Conservation (phyloP, 805 yeast genomes). For the Pichia occidentalis region DNA sequence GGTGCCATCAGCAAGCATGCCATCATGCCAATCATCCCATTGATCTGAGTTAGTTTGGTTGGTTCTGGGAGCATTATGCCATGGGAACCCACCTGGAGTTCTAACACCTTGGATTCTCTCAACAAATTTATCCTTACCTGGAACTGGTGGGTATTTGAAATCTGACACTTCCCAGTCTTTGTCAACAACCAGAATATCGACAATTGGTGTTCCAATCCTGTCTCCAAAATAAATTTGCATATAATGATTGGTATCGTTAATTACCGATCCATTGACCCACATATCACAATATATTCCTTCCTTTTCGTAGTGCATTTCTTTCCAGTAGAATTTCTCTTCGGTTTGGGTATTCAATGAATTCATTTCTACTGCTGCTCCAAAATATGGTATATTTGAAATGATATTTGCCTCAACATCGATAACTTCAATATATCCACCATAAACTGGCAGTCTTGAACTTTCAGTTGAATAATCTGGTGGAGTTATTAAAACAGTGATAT, state of each 20-base stretch:
- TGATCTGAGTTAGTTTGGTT: slow-evolving; percentile 1
- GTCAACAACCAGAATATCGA: slow-evolving; percentile 8
- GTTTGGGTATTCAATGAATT: slow-evolving; percentile 4
- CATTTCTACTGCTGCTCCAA: slow-evolving; percentile 6
- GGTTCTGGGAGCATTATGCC: slow-evolving; percentile 5
- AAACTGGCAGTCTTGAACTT: slow-evolving; percentile 5
- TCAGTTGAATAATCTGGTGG: slow-evolving; percentile 6
- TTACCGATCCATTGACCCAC: slow-evolving; percentile 7
- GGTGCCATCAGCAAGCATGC: slow-evolving; percentile 3
- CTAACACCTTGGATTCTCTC: slow-evolving; percentile 3
- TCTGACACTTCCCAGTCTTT: slow-evolving; percentile 11
- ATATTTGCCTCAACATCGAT: neutral
- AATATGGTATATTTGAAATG: slow-evolving; percentile 6
- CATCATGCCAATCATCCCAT: slow-evolving; percentile 11
- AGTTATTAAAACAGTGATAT: slow-evolving; percentile 3
- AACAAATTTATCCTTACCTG: slow-evolving; percentile 7
- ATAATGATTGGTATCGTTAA: slow-evolving; percentile 7
- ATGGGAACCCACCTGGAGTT: slow-evolving; percentile 5
- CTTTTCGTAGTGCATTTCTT: neutral
- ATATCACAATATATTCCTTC: slow-evolving; percentile 1
- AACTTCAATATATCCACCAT: slow-evolving; percentile 10
- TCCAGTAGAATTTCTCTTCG: slow-evolving; percentile 8
- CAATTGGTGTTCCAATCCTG: slow-evolving; percentile 8
- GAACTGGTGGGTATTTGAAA: slow-evolving; percentile 6
- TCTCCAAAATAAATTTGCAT: slow-evolving; percentile 5